Base-by-base conservation (phyloP, 106 monocot species). In the Ottelia alismoides region DNA sequence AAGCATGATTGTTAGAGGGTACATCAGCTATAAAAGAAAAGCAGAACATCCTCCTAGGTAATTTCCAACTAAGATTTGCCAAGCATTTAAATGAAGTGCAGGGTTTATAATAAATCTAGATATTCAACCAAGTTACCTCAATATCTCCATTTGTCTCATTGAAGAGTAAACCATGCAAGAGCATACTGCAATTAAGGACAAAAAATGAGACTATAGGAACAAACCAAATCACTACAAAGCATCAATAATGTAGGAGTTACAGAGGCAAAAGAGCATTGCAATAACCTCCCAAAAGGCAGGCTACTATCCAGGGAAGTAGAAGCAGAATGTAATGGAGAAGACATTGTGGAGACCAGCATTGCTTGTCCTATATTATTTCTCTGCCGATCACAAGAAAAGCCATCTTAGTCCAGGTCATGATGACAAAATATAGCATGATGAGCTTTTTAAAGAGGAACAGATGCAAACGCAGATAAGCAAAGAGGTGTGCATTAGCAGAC, bases 201-300 rank as follows among this genome's bases (percentile, higher is more conserved):
- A 24, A n/a, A n/a, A 43, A 43, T 7, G 40, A 43, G 16, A 43
- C 6, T 43, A 43, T 16, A 43, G 29, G 32, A 7, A 14, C 18
- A 28, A 55, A 63, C 7, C 22, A 32, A 7, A 1, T 35, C 1
- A 40, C 35, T 12, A 40, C 25, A 53, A 2, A 51, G 0, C 2
- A 24, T 22, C 9, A 51, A 20, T 51, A 25, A 43, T 43, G 40
- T 16, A 43, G 16, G 40, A 43, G 6, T 43, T 16, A 6, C n/a
- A 43, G 40, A 16, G 40, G 40, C 16, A 43, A 7, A 43, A 16
- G 16, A 43, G 40, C 73, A n/a, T n/a, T n/a, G n/a, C n/a, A n/a
- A n/a, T 58, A 55, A 89, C 98, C 85, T 90, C 73, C 98, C 98
- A 83, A 90, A 86, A 52, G 98, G 57, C 52, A 86, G 61, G 51